Conservation (phyloP, 139 green algal genomes). For the Micractinium sp. region DNA sequence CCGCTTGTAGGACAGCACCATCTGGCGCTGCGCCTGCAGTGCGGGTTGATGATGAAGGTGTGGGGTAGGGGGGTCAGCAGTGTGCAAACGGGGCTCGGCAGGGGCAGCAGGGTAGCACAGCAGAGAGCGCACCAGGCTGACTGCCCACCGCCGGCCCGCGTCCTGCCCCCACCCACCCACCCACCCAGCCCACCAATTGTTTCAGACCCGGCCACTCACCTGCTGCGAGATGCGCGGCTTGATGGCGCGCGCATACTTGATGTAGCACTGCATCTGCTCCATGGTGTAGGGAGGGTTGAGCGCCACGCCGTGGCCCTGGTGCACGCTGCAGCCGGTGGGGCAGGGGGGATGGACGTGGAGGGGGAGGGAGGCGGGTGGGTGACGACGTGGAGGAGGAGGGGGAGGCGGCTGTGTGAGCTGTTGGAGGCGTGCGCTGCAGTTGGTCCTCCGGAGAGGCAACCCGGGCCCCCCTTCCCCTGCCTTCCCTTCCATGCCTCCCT, state of each 20-base stretch:
- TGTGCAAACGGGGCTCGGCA: too few relatives aligned
- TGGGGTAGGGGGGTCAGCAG: too few relatives aligned
- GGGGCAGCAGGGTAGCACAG: too few relatives aligned
- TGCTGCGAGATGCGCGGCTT: slow-evolving; percentile 74
- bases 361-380: not conserved
- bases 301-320: slow-evolving; percentile 34
- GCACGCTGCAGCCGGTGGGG: slow-evolving; percentile 6
- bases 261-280: slow-evolving; percentile 93
- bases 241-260: slow-evolving; percentile 91
- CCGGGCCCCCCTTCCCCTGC: too few relatives aligned
- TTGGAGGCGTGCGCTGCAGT: not conserved
- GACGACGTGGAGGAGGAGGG: not conserved
- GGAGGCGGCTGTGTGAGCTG: not conserved
- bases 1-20: slow-evolving; percentile 89
- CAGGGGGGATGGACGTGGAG: not conserved
- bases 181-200: too few relatives aligned
- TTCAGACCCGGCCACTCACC: too few relatives aligned
- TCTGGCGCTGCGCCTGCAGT: slow-evolving; percentile 62
- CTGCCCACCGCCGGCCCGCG: too few relatives aligned
- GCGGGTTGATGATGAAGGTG: not conserved
- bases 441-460: too few relatives aligned
- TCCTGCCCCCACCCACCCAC: too few relatives aligned
- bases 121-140: too few relatives aligned
- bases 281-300: slow-evolving; percentile 80
- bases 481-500: too few relatives aligned